Evolutionary conservation across 306 rosid genomes (phyloP), one percentile per base, ranked within the genome.

Genomic region (Cicer pinnatifidum): DNA sequence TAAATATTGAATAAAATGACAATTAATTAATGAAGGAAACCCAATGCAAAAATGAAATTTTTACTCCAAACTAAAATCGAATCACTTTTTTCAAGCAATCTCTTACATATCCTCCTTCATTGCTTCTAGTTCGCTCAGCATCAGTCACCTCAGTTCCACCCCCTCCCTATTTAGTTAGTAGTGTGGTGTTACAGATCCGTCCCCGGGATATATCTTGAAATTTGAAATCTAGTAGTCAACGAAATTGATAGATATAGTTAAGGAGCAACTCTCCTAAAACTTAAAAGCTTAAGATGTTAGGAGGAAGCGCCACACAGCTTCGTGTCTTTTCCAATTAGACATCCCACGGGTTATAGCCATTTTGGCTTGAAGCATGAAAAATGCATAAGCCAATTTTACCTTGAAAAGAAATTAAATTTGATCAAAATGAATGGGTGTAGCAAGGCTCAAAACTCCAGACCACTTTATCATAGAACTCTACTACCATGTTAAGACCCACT

Each of bases 1-100:
- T 47, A 63, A 68, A 64, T 15, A 56, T 59, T 19, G 40, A 69
- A 48, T 71, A 39, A 68, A 60, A 11, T 33, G 74, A 53, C 51
- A 78, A 10, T 58, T 19, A 43, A 44, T 40, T 19, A 43, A 53
- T 40, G 58, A 74, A 59, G 28, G 79, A 68, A 80, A 48, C 4
- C 1, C 6, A 11, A 15, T 17, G 9, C 44, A 66, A 19, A 67
- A 66, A 11, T 23, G 70, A 44, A 40, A 67, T 35, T 1, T 73
- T 73, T 15, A 37, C 60, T 48, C 53, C 54, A n/a, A 47, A 48
- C 52, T 45, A 69, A 35, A 69, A 59, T 67, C 10, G 8, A 16
- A 37, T 12, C 16, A 59, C 11, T 10, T 15, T 35, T 52, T 23
- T 59, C 8, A 47, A 11, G 59, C 15, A 19, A 46, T 60, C 28